Conservation (phyloP, 1,284 basidiomycete species). For the Cutaneotrichosporon curvatum region DNA sequence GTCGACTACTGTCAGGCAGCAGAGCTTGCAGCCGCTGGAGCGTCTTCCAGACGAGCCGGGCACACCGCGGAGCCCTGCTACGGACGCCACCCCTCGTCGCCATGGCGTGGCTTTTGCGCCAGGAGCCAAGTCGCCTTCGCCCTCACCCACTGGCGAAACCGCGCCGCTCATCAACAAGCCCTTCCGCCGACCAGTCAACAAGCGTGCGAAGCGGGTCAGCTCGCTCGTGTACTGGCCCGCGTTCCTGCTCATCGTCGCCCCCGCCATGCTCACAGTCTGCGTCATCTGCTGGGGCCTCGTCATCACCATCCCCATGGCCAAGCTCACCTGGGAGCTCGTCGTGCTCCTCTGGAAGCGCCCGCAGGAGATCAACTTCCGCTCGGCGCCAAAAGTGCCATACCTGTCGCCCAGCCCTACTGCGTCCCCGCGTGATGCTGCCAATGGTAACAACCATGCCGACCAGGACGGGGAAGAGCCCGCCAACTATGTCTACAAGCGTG, state of each 20-base stretch:
- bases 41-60: constrained; percentile 6
- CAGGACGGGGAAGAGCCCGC: constrained; percentile 10
- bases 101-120: constrained; percentile 35
- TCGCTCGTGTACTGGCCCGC: constrained; percentile 67
- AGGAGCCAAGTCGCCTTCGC: constrained; percentile 13
- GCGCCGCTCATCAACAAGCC: constrained; percentile 27
- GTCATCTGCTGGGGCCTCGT: constrained; percentile 87
- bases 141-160: constrained; percentile 19
- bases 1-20: constrained; percentile 18
- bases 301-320: constrained; percentile 96
- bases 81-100: constrained; percentile 3
- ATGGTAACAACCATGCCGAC: constrained; percentile 8
- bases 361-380: constrained; percentile 80
- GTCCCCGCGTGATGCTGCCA: constrained; percentile 1
- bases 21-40: not conserved
- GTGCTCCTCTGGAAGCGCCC: constrained; percentile 75
- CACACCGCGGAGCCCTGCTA: too few species aligned
- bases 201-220: constrained; percentile 47
- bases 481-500: constrained; percentile 54
- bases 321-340: constrained; percentile 87
- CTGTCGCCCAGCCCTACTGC: constrained; percentile 16
- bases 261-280: constrained; percentile 78
- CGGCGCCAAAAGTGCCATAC: constrained; percentile 40
- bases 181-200: constrained; percentile 33
- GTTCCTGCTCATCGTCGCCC: constrained; percentile 71